A percentile compares a stretch with the other conserved stretches of the same genome.
phyloP scores from a whole-genome alignment of 768 basidiomycete species.

The Trametes maxima region DNA sequence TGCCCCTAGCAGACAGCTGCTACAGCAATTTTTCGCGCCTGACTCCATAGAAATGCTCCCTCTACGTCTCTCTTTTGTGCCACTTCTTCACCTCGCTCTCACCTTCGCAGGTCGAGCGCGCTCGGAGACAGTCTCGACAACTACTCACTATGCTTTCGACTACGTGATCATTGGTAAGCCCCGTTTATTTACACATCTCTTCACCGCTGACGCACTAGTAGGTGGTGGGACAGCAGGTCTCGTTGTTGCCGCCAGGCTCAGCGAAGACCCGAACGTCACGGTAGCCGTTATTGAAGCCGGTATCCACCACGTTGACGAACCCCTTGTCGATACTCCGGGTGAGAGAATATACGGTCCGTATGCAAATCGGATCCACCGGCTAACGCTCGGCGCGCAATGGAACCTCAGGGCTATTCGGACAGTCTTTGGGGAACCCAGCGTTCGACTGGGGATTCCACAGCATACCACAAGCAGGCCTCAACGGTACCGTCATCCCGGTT shows the following conservation, averaged over 20 bases:
- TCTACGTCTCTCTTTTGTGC: too few species aligned
- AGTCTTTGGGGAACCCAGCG: slow-evolving; percentile 43
- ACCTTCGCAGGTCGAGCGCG: too few species aligned
- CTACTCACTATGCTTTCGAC: too few species aligned
- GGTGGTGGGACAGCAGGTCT: slow-evolving; percentile 36
- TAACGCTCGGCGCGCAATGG: slow-evolving; percentile 40
- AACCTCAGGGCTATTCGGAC: slow-evolving; percentile 49
- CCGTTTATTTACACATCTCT: too few species aligned
- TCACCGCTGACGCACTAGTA: not conserved
- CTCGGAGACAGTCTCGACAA: too few species aligned
- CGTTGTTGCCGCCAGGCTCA: slow-evolving; percentile 41
- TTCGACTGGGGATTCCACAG: slow-evolving; percentile 57
- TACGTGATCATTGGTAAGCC: too few species aligned
- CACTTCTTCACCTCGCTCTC: too few species aligned
- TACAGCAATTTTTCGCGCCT: too few species aligned
- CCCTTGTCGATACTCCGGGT: slow-evolving; percentile 9
- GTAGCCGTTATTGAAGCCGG: slow-evolving; percentile 41
- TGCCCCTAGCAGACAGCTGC: too few species aligned
- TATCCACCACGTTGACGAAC: slow-evolving; percentile 1
- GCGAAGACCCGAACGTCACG: slow-evolving; percentile 36
- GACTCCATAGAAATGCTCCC: too few species aligned
- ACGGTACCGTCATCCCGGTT: slow-evolving; percentile 46
- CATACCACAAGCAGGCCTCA: slow-evolving; percentile 44
- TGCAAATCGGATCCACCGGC: not conserved
- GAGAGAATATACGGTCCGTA: not conserved